Evolutionary conservation across 1,284 basidiomycete genomes (phyloP), one percentile per base, ranked within the genome.

Genomic region (Ustilago nuda): DNA sequence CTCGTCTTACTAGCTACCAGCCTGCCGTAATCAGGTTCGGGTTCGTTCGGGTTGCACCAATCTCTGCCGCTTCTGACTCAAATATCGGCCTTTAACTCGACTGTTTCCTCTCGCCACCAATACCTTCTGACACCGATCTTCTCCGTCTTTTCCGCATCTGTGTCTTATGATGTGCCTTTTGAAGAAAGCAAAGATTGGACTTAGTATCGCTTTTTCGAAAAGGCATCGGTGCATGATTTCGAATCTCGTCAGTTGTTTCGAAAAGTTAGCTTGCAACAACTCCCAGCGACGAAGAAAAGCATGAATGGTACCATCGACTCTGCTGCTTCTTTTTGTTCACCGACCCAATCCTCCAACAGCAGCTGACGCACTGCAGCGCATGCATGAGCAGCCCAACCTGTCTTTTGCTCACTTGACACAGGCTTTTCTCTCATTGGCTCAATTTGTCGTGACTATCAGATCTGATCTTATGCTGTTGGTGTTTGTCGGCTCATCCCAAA

Each of bases 211-310:
- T 32, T 50, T 53, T 17, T 53, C n/a, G 30, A 53, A 12, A 19
- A 53, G 51, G 51, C 33, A 36, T 53, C 51, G 4, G 35, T 37
- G 51, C 51, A 53, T 53, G 35, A 35, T 36, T 53, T 53, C 33
- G 32, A 53, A 53, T 27, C 23, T 27, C 23, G 23, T 27, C 23
- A 27, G 23, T 27, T 27, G 23, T 27, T 27, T 27, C 23, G 23
- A 27, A 27, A 27, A 27, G 23, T 27, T 27, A 27, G 23, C 23
- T 27, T 50, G 43, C 23, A 30, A 11, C 6, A 15, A n/a, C 30
- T 11, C 2, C 48, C 48, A 50, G 6, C 48, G 48, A 50, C 43
- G 43, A 50, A 13, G 11, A 32, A n/a, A 35, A 17, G 36, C 53
- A 55, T 41, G 36, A 55, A 55, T 27, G 36, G 53, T 41, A 37